Evolutionary conservation across 1,139 yeast genomes (phyloP).

Genomic region (Blastobotrys indianensis): DNA sequence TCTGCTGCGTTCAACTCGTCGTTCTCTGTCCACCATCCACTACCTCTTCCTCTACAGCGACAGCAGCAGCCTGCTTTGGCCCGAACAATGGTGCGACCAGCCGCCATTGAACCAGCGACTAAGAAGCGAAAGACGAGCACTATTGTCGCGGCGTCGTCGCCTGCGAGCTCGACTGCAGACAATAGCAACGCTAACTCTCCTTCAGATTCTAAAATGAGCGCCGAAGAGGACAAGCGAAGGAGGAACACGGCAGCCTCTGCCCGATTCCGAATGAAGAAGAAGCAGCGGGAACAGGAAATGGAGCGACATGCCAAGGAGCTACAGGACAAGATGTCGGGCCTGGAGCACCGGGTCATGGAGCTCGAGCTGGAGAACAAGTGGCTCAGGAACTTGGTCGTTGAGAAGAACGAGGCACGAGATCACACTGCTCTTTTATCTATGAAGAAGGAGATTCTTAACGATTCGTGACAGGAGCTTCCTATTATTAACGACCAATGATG

Average conservation of each 20-base stretch:
- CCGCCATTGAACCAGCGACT: constrained; percentile 6
- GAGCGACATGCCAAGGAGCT: constrained; percentile 60
- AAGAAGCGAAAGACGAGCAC: constrained; percentile 13
- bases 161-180: neutral
- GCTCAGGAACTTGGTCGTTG: constrained; percentile 68
- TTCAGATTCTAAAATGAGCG: constrained; percentile 23
- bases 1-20: neutral
- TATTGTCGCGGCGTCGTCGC: neutral
- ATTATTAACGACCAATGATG: no score
- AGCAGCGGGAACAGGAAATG: constrained; percentile 78
- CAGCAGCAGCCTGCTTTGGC: no score
- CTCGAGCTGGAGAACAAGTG: constrained; percentile 81
- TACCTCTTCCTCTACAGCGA: neutral
- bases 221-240: constrained; percentile 59
- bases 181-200: constrained; percentile 5
- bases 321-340: constrained; percentile 51
- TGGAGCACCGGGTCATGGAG: constrained; percentile 61
- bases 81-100: neutral
- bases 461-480: neutral
- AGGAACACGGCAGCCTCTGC: constrained; percentile 81
- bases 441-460: constrained; percentile 22
- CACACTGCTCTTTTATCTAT: constrained; percentile 27
- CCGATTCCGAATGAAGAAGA: constrained; percentile 73
- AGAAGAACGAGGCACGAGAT: constrained; percentile 43
- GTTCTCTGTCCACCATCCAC: no score